Evolutionary conservation across 2,329 filamentous ascomycete genomes (phyloP).

Genomic region (Triangularia setosa): DNA sequence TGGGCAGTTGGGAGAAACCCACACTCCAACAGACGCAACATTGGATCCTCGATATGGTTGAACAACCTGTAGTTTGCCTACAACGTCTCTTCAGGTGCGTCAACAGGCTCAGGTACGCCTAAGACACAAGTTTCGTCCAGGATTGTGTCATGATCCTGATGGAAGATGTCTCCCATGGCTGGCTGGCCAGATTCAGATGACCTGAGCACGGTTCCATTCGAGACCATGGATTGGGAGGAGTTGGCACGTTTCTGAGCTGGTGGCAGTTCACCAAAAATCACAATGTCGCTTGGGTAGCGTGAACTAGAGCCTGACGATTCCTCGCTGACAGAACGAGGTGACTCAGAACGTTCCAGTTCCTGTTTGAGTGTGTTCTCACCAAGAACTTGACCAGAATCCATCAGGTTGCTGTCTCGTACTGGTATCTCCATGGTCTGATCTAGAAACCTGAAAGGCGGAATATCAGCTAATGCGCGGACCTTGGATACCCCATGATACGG

Average conservation of each 20-base stretch:
- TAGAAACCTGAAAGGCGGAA: constrained; percentile 10
- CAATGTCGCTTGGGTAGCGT: neutral
- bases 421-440: neutral
- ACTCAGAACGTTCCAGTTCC: neutral
- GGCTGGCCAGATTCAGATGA: neutral
- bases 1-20: neutral
- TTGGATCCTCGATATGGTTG: neutral
- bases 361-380: neutral
- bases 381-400: neutral
- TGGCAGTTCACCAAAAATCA: neutral
- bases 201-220: neutral
- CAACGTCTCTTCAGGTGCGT: neutral
- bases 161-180: neutral
- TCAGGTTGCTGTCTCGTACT: neutral
- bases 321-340: neutral
- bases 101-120: neutral
- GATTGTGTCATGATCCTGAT: constrained; percentile 1
- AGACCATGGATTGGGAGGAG: neutral
- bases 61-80: neutral
- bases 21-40: neutral
- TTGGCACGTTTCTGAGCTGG: neutral
- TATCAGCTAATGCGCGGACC: constrained; percentile 9
- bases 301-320: neutral
- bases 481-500: constrained; percentile 11
- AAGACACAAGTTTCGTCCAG: neutral